phyloP scores from a whole-genome alignment of 148 eudicot genomes.

The Chenopodium suecicum region DNA sequence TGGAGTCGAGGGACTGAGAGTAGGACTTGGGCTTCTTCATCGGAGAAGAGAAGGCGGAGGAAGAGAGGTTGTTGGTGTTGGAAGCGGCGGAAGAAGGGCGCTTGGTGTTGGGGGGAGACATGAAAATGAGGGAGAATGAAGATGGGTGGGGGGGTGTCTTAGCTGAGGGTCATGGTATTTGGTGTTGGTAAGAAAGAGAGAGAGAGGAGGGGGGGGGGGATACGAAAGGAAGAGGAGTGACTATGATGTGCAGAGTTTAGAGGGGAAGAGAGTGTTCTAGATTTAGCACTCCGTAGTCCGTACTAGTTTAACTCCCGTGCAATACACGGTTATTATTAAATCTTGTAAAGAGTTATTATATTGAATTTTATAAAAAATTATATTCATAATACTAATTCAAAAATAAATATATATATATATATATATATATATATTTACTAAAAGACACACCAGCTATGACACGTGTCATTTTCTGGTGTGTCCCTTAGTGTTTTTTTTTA shows the following conservation, averaged over 20 bases:
- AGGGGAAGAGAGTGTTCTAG: background rate
- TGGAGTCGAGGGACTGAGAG: conserved; percentile 19
- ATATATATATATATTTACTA: no score
- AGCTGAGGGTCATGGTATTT: conserved; percentile 9
- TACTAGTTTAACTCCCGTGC: no score
- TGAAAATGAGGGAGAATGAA: conserved; percentile 24
- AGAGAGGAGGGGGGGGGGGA: background rate
- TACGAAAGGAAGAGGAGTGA: background rate
- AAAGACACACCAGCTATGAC: no score
- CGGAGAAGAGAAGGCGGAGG: conserved; percentile 13
- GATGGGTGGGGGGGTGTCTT: background rate
- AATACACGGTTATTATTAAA: no score
- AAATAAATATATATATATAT: no score
- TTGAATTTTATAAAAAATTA: no score
- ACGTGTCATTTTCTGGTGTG: no score
- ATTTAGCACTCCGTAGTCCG: no score
- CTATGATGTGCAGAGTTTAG: background rate
- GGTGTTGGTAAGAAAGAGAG: background rate
- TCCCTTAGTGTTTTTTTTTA: no score
- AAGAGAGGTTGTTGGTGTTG: background rate
- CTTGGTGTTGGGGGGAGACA: conserved; percentile 35
- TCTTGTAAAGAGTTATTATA: no score
- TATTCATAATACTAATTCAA: no score
- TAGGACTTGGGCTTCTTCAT: conserved; percentile 36
- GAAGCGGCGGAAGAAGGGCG: conserved; percentile 22